Conservation (phyloP, 345 rosid genomes). For the Citrus medica region DNA sequence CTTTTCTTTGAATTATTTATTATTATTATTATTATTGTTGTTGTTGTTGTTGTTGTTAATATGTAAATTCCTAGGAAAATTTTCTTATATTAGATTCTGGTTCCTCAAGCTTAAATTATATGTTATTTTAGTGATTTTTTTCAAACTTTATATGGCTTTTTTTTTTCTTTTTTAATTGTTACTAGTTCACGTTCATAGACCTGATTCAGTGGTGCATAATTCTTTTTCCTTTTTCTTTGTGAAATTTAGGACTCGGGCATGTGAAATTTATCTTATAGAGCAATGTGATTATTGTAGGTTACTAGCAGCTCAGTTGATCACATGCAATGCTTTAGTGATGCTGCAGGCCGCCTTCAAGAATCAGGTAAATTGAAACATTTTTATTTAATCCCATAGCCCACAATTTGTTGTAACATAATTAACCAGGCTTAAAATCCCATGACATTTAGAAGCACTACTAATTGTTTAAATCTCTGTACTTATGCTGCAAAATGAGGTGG, state of each 20-base stretch:
- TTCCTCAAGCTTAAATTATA: neutral
- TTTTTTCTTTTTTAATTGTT: neutral
- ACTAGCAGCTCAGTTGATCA: slow-evolving; percentile 72
- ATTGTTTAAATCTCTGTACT: neutral
- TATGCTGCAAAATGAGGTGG: neutral
- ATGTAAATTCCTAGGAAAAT: neutral
- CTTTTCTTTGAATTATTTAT: neutral
- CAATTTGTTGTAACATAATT: neutral
- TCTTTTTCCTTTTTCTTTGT: neutral
- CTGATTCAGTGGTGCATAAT: neutral
- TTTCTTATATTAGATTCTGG: neutral
- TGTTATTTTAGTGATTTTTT: neutral
- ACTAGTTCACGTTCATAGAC: neutral
- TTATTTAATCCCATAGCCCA: neutral
- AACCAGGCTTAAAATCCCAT: neutral
- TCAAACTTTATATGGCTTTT: neutral
- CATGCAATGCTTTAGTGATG: slow-evolving; percentile 80
- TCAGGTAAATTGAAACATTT: slow-evolving; percentile 39
- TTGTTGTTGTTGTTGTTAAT: too few species aligned
- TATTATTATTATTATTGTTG: too few species aligned
- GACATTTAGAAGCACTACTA: neutral
- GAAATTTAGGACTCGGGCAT: neutral
- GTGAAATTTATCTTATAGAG: neutral
- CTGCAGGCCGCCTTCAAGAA: slow-evolving; percentile 78
- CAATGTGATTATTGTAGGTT: slow-evolving; percentile 39